Base-by-base conservation (phyloP, 305 asterid species). In the Fraxinus baroniana region DNA sequence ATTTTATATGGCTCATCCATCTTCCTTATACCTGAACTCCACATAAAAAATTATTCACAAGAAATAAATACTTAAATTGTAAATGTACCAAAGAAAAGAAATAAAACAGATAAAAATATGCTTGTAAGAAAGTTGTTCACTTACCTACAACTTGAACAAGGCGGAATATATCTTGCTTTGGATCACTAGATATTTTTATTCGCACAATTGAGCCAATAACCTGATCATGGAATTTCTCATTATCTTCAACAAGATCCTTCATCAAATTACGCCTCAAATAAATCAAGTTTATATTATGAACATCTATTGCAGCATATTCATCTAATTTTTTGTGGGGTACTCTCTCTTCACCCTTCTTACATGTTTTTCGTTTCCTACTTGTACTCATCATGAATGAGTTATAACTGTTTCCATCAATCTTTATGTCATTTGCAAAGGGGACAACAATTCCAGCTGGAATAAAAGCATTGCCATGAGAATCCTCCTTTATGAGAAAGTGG, bases 91-190 rank as follows among this genome's bases (percentile, higher is more conserved):
- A 49, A 72, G 71, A 64, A 81, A 82, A 32, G 80, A 70, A 76
- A 35, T 20, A 30, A 79, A 49, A 30, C 35, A 83, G 78, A 66
- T 24, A 49, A 78, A 78, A 66, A 52, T 80, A 80, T 60, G 74
- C 66, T 52, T 66, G 57, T 26, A 26, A 84, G 24, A 68, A 66
- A 64, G 44, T 72, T 76, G 78, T 28, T 83, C 82, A 81, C 57
- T 33, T 77, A 94, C 98, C 99, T 86, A 91, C 92, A 85, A 96
- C 98, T 91, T 92, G 96, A 79, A 96, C 99, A 80, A 96, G 95
- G 91, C 98, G 89, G 90, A 86, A 89, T 85, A 93, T 86, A 78
- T 96, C 97, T 83, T 89, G 94, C 88, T 90, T 91, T 90, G 88
- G 98, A 86, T 92, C 97, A 84, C 81, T 86, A 84, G 96, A 87